These are phyloP conservation scores for Discostella pseudostelligera DNA, from an alignment of 108 stramenopile species.

Conservation along the genomic window DNA sequence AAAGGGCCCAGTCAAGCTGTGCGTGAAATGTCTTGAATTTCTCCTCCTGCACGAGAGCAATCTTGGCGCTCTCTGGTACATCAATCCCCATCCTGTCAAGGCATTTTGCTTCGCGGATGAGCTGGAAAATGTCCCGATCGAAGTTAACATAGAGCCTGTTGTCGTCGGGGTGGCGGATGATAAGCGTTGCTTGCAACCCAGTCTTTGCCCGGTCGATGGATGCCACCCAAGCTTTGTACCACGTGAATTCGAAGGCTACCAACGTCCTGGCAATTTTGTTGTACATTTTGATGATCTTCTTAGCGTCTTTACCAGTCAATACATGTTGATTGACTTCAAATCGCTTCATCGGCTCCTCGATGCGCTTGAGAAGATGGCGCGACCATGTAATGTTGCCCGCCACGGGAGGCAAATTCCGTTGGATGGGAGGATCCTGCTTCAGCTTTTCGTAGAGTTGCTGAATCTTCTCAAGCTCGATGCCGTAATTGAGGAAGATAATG, in stretches of 20 bases:
- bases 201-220: slow-evolving; percentile 88
- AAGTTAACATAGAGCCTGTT: slow-evolving; percentile 90
- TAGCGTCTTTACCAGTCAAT: slow-evolving; percentile 84
- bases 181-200: slow-evolving; percentile 90
- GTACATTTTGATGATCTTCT: slow-evolving; percentile 89
- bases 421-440: slow-evolving; percentile 87
- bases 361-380: slow-evolving; percentile 86
- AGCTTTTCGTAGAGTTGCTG: slow-evolving; percentile 91
- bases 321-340: slow-evolving; percentile 81
- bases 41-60: slow-evolving; percentile 85
- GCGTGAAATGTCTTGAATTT: slow-evolving; percentile 90
- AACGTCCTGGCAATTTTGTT: slow-evolving; percentile 91
- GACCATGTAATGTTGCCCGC: slow-evolving; percentile 90
- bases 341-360: slow-evolving; percentile 91
- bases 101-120: slow-evolving; percentile 90
- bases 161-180: slow-evolving; percentile 90
- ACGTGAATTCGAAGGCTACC: slow-evolving; percentile 89
- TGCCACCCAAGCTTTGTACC: slow-evolving; percentile 93
- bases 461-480: slow-evolving; percentile 87
- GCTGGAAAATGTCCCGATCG: slow-evolving; percentile 88
- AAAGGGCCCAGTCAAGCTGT: slow-evolving; percentile 83
- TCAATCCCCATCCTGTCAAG: slow-evolving; percentile 90
- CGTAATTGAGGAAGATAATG: slow-evolving; percentile 91
- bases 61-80: slow-evolving; percentile 85
- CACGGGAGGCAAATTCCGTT: slow-evolving; percentile 87